Evolutionary conservation across 179 eudicot genomes (phyloP).

Genomic region (Pouteria campechiana): DNA sequence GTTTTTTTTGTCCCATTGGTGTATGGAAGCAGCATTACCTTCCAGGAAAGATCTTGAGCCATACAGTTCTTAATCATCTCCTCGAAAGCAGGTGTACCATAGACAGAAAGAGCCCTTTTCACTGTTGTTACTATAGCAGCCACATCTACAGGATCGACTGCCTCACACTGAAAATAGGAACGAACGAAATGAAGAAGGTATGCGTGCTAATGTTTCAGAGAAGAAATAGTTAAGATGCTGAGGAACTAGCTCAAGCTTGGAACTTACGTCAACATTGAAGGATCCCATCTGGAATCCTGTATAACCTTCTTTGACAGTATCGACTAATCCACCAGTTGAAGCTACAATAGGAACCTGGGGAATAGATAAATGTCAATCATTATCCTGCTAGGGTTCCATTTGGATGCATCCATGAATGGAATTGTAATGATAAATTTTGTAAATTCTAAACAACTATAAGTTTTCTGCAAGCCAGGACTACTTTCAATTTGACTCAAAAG

Average conservation of each 20-base stretch:
- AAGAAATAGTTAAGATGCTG: neutral
- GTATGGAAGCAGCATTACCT: no score
- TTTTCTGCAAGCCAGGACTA: no score
- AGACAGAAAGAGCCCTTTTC: conserved; percentile 46
- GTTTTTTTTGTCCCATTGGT: neutral
- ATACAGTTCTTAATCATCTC: conserved; percentile 85
- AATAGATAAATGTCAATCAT: no score
- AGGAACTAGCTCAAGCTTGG: neutral
- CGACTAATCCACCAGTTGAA: conserved; percentile 91
- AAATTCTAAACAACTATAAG: no score
- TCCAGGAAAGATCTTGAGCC: conserved; percentile 95
- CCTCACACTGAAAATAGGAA: conserved; percentile 53
- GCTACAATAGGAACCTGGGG: conserved; percentile 82
- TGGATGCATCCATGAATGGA: no score
- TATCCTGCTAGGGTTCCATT: neutral
- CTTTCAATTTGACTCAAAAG: no score
- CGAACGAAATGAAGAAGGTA: no score
- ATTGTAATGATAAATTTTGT: no score
- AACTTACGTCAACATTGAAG: conserved; percentile 68
- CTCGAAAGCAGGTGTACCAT: conserved; percentile 43
- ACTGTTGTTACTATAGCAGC: conserved; percentile 51
- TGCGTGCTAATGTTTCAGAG: neutral
- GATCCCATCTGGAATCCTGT: conserved; percentile 97
- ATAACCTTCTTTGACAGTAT: conserved; percentile 83
- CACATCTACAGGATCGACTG: conserved; percentile 72